Base-by-base conservation (phyloP, 257 asterid genomes). In the Apocynum venetum region DNA sequence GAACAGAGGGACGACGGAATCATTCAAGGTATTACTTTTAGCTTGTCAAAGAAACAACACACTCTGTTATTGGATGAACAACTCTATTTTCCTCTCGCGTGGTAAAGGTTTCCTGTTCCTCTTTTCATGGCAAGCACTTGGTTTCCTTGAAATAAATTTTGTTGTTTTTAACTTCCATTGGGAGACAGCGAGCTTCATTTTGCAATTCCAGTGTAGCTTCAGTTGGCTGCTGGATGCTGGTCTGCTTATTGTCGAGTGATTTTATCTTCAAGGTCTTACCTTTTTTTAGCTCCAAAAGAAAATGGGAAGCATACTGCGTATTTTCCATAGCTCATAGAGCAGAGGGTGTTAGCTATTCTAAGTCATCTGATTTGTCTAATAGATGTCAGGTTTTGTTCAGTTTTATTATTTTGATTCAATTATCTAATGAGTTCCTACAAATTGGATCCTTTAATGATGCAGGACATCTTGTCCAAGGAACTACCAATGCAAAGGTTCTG, bases 1-100 rank as follows among this genome's bases (percentile, higher is more conserved):
- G 73, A 78, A 3, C 82, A 4, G 90, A 90, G 82, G 98, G 98
- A 95, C 98, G 63, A 67, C 87, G 9, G 89, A 91, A 81, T 92
- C 97, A 40, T 95, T 95, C 87, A 91, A 92, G 93, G 97, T 92
- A 83, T 65, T 82, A 25, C 46, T 78, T 81, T 64, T 56, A 17
- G 6, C 25, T 38, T 55, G 46, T 48, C 43, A 17, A 41, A 14
- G 8, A 19, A 47, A 12, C 31, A 25, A 25, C 31, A 25, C 31
- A 25, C 31, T n/a, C n/a, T 17, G 9, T 44, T 65, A 4, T 64
- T 76, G 12, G 41, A 51, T 7, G 48, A 69, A 36, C 35, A 31
- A 19, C 8, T 59, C n/a, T 14, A 53, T 31, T 19, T 59, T 14
- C 60, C 53, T 9, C 71, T 61, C 70, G 20, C 56, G 17, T 25